Conservation (phyloP, 2,329 filamentous ascomycete genomes). For the Alternaria hordeiaustralica region DNA sequence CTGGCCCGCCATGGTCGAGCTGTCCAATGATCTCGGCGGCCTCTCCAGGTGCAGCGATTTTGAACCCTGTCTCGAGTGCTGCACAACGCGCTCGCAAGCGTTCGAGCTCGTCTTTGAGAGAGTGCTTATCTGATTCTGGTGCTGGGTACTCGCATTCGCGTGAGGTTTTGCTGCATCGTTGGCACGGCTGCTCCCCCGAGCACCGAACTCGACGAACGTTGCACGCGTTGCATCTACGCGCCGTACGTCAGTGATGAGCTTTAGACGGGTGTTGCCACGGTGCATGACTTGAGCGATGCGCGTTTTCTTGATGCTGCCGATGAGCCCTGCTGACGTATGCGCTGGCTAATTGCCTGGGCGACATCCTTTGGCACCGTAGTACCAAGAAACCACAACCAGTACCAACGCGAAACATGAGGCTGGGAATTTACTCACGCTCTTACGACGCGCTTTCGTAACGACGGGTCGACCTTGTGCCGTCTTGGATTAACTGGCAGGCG, state of each 20-base stretch:
- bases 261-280: not conserved
- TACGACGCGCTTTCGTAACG: slow-evolving; percentile 29
- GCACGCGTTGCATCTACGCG: slow-evolving; percentile 33
- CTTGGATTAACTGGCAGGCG: slow-evolving; percentile 33
- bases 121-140: slow-evolving; percentile 25
- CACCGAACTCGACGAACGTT: slow-evolving; percentile 35
- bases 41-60: slow-evolving; percentile 20
- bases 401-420: not conserved
- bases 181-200: slow-evolving; percentile 35
- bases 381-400: not conserved
- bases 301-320: not conserved
- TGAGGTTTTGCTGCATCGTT: slow-evolving; percentile 24
- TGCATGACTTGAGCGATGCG: not conserved
- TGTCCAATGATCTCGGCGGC: slow-evolving; percentile 21
- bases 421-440: slow-evolving; percentile 26
- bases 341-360: not conserved
- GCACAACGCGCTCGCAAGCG: slow-evolving; percentile 29
- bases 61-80: slow-evolving; percentile 25
- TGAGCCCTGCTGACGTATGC: not conserved
- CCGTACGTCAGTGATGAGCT: slow-evolving; percentile 6
- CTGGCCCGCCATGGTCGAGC: slow-evolving; percentile 14
- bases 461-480: slow-evolving; percentile 31
- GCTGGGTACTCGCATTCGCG: slow-evolving; percentile 33
- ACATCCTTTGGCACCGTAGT: not conserved
- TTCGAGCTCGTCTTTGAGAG: slow-evolving; percentile 30